Conservation (phyloP, 768 basidiomycete species). For the Pulveroboletus sp. region DNA sequence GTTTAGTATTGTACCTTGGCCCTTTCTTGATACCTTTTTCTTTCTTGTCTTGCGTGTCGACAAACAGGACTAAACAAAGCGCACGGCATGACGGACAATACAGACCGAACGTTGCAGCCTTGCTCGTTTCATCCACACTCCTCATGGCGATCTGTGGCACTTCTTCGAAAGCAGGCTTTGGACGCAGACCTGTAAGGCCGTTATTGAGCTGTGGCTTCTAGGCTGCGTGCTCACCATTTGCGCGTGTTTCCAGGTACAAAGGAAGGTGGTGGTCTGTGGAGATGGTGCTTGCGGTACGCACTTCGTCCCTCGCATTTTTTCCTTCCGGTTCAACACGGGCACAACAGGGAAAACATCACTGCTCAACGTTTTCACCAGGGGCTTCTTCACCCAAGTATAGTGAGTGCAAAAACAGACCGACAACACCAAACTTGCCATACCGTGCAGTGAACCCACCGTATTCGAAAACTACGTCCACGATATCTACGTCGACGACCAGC, state of each 20-base stretch:
- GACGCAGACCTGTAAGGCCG: constrained; percentile 34
- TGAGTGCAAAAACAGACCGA: constrained; percentile 36
- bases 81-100: constrained; percentile 8
- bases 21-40: constrained; percentile 20
- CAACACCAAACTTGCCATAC: not conserved
- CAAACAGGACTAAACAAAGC: constrained; percentile 25
- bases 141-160: constrained; percentile 59
- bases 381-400: constrained; percentile 95
- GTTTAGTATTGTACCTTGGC: constrained; percentile 13
- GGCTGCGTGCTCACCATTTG: constrained; percentile 11
- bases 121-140: constrained; percentile 5
- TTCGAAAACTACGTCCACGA: constrained; percentile 98
- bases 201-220: constrained; percentile 5
- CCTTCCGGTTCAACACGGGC: constrained; percentile 9
- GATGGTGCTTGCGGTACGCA: constrained; percentile 87
- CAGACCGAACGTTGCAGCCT: too few relatives aligned
- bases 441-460: constrained; percentile 80
- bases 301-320: not conserved
- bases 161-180: constrained; percentile 54
- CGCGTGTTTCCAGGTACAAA: constrained; percentile 39
- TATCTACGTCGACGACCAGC: constrained; percentile 79
- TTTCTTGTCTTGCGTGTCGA: not conserved
- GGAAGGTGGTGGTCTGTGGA: constrained; percentile 87
- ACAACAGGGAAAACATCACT: constrained; percentile 74
- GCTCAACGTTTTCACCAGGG: constrained; percentile 84